These are phyloP conservation scores for Tuctoria greenei DNA, from an alignment of 176 grass and related monocot genomes.

Conservation along the genomic window DNA sequence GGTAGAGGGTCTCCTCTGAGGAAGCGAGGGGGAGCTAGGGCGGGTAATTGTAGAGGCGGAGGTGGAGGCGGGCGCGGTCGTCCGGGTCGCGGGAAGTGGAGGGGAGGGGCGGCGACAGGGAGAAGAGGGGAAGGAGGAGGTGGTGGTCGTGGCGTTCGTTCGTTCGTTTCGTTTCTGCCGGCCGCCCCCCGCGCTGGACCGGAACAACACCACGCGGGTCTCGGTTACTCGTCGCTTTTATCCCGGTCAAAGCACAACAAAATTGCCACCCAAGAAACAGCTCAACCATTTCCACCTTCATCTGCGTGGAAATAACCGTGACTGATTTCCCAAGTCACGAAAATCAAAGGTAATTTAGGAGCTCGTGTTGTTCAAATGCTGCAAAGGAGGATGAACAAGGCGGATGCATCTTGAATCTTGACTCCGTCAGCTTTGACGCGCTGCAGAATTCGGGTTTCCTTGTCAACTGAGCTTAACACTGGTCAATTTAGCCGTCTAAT, in stretches of 20 bases:
- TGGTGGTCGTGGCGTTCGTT: neutral
- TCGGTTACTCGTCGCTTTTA: neutral
- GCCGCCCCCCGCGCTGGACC: slow-evolving; percentile 45
- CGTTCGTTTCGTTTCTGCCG: slow-evolving; percentile 31
- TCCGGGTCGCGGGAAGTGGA: neutral
- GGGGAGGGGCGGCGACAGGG: neutral
- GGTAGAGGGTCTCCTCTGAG: slow-evolving; percentile 26
- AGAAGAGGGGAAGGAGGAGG: neutral
- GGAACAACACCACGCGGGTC: slow-evolving; percentile 31
- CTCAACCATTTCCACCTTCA: neutral
- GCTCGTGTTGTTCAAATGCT: neutral
- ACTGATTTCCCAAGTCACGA: neutral
- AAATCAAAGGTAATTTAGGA: neutral
- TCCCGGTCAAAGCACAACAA: neutral
- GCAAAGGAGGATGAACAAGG: neutral
- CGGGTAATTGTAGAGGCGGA: slow-evolving; percentile 5
- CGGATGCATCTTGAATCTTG: slow-evolving; percentile 11
- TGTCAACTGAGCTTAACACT: slow-evolving; percentile 12
- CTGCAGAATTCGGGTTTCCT: neutral
- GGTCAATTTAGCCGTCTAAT: slow-evolving; percentile 31
- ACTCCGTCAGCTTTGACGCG: slow-evolving; percentile 24
- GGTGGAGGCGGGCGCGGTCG: slow-evolving; percentile 35
- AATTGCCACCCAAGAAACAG: slow-evolving; percentile 18
- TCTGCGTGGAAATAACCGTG: neutral
- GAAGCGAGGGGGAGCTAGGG: too few species aligned